These are phyloP conservation scores for Antitrichia curtipendula DNA, from an alignment of 225 moss, liverwort and hornwort genomes.

Conservation along the genomic window DNA sequence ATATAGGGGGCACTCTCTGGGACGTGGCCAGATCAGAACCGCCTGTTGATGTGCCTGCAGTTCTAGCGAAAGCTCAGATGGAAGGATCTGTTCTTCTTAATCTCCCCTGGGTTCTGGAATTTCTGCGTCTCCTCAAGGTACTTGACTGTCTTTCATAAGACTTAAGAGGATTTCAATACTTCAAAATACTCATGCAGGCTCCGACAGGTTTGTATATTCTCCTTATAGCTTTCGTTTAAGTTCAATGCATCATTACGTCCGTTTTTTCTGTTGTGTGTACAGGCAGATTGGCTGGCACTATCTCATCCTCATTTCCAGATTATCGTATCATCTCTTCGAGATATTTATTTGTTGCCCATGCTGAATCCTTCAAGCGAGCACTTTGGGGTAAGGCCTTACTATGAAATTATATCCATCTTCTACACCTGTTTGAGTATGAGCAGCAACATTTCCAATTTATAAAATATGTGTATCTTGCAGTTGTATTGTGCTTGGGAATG, in stretches of 20 bases:
- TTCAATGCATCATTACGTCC: neutral
- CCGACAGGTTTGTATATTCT: neutral
- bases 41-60: conserved; percentile 39
- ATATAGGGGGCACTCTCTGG: conserved; percentile 21
- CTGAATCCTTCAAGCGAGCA: conserved; percentile 45
- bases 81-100: conserved; percentile 49
- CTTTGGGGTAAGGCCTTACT: conserved; percentile 32
- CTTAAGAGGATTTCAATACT: neutral
- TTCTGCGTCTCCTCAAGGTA: conserved; percentile 54
- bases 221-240: neutral
- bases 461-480: neutral
- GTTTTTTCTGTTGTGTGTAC: neutral
- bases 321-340: conserved; percentile 29
- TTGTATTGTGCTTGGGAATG: neutral
- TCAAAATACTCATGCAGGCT: neutral
- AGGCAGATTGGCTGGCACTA: conserved; percentile 54
- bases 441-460: neutral
- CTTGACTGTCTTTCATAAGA: neutral
- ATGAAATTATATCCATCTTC: neutral
- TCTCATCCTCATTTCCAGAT: conserved; percentile 43
- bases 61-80: conserved; percentile 25
- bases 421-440: neutral
- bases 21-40: conserved; percentile 46
- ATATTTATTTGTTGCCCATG: conserved; percentile 45
- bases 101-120: conserved; percentile 57